Evolutionary conservation across 768 basidiomycete species (phyloP), one percentile per base, ranked within the genome.

Genomic region (Leucosporidium yakuticum): DNA sequence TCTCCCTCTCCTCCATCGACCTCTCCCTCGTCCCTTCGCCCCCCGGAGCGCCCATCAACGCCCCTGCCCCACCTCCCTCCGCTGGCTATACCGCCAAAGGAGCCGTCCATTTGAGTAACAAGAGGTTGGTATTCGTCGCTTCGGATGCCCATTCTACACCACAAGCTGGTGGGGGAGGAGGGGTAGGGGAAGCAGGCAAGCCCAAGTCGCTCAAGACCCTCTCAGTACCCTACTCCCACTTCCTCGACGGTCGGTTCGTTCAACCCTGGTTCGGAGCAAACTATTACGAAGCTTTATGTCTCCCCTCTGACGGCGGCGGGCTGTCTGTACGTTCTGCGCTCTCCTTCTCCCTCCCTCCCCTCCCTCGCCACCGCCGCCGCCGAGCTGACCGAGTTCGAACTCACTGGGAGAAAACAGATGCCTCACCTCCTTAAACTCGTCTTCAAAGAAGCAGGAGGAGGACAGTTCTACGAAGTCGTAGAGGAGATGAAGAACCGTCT

Each of bases 381-480:
- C 55, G 29, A 57, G 32, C 55, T 57, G 55, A 57, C 55, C 25
- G 11, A 36, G 6, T 36, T 36, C 34, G 34, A 12, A 5, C 12
- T 36, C 12, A 5, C 5, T 6, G 12, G 12, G 2, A 1, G 21
- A 3, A 2, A 5, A 15, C 39, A 71, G 67, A 31, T 12, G 4
- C 65, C 66, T 7, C 70, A 74, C 27, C 32, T 54, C 11, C 34
- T 69, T 6, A 34, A 64, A 17, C 44, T 74, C 17, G 49, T 60
- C 47, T 74, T 74, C 68, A 71, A 69, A 23, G 70, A 74, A 49
- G 29, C 60, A 14, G 63, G 70, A 29, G 70, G 62, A 4, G 69
- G 36, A 63, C 70, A 74, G 21, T 74, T 74, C 39, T 59, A 62
- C 31, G 25, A 55, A 20, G 56, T 63, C 14, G 61, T 74, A 6